Base-by-base conservation (phyloP, 2,329 filamentous ascomycete species). In the Sclerotinia borealis region DNA sequence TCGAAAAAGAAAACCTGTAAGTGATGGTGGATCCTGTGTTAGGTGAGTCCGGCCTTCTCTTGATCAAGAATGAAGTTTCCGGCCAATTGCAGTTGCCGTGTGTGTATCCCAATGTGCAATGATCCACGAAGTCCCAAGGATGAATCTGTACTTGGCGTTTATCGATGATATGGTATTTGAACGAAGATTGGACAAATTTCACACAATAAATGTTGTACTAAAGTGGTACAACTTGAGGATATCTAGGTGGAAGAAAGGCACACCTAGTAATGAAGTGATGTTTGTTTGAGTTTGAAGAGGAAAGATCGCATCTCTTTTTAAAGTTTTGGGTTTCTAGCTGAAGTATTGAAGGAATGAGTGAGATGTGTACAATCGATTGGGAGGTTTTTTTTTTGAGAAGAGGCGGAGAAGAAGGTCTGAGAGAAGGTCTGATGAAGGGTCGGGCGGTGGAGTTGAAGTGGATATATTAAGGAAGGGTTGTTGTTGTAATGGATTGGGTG, bases 171-270 rank as follows among this genome's bases (percentile, higher is more conserved):
- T 55, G 29, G 31, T 17, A 22, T 25, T 47, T 8, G 49, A 47
- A 34, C 15, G 22, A 55, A 47, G 59, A 19, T 48, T 56, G 59
- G 39, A 29, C 22, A 37, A 17, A 36, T 54, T 47, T 54, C 37
- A 61, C 59, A 61, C 59, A 45, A 61, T 48, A 47, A 61, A 37
- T 39, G 27, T 61, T 17, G 36, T 34, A 45, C 22, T 22, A 22
- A 13, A 37, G 34, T 36, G 31, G 49, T 61, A 52, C 37, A n/a
- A 54, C 49, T 61, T 17, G 25, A 25, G 31, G 22, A 27, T 31
- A 36, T 41, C 17, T 36, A n/a, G 17, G 22, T 27, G 34, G 22
- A 37, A 59, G 56, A 19, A 37, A 27, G 13, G 34, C 22, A 37
- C 17, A 43, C 1, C 1, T 37, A 22, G 15, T 19, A 13, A 37